Conservation (phyloP, 257 asterid species). For the Coffea eugenioides region DNA sequence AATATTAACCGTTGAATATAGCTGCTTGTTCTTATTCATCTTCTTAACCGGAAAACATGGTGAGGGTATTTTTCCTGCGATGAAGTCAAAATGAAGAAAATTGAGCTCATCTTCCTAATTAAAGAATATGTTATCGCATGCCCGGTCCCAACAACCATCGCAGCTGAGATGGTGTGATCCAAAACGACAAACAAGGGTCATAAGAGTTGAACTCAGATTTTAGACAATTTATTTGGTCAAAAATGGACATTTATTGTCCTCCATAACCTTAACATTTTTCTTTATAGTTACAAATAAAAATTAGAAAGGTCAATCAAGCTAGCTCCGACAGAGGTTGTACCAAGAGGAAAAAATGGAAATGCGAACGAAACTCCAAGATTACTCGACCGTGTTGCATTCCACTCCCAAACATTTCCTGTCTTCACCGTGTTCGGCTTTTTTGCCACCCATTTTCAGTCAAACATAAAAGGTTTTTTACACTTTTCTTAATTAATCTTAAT, state of each 20-base stretch:
- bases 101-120: not conserved
- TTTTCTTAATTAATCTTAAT: too few relatives aligned
- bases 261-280: too few relatives aligned
- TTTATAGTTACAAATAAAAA: too few relatives aligned
- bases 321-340: not conserved
- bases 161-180: constrained; percentile 1
- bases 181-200: not conserved
- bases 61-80: not conserved
- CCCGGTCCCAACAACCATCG: not conserved
- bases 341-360: too few relatives aligned
- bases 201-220: not conserved
- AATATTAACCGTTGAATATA: not conserved
- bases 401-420: not conserved
- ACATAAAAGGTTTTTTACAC: not conserved
- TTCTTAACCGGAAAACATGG: constrained; percentile 6
- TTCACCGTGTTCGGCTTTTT: not conserved
- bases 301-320: not conserved
- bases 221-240: not conserved
- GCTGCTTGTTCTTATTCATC: not conserved
- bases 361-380: too few relatives aligned
- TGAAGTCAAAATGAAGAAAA: not conserved
- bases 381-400: not conserved
- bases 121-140: not conserved
- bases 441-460: not conserved
- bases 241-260: not conserved